These are phyloP conservation scores for Aspergillus taichungensis DNA, from an alignment of 495 filamentous ascomycete species.

Conservation along the genomic window DNA sequence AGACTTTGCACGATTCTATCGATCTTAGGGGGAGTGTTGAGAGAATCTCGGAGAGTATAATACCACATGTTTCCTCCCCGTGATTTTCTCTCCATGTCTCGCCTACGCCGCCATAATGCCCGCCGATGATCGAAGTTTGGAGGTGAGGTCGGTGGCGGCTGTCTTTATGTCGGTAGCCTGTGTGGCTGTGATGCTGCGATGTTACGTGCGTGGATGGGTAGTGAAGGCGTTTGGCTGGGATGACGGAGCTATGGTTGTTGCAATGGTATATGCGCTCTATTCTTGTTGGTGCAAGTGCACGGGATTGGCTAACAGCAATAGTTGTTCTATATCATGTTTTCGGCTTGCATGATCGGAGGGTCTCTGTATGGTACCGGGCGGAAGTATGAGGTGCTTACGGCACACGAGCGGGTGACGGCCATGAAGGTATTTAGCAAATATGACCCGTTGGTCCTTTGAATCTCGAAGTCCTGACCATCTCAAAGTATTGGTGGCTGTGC, in stretches of 20 bases:
- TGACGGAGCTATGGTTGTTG: constrained; percentile 32
- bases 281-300: no score
- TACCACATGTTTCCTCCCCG: no score
- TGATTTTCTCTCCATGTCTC: neutral
- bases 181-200: constrained; percentile 29
- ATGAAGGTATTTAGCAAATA: constrained; percentile 22
- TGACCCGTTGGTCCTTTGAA: no score
- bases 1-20: no score
- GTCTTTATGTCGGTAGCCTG: constrained; percentile 28
- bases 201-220: constrained; percentile 32
- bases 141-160: constrained; percentile 27
- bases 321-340: constrained; percentile 31
- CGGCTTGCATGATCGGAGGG: constrained; percentile 33
- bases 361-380: constrained; percentile 28
- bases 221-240: constrained; percentile 39
- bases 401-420: constrained; percentile 22
- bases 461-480: no score
- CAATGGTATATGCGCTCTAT: constrained; percentile 17
- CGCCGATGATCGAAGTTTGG: constrained; percentile 19
- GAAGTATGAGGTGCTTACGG: constrained; percentile 15
- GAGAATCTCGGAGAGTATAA: no score
- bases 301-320: constrained; percentile 3
- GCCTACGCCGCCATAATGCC: constrained; percentile 6
- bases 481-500: constrained; percentile 35
- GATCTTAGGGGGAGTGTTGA: no score